Base-by-base conservation (phyloP, 768 basidiomycete species). In the Pleurotus cornucopiae region DNA sequence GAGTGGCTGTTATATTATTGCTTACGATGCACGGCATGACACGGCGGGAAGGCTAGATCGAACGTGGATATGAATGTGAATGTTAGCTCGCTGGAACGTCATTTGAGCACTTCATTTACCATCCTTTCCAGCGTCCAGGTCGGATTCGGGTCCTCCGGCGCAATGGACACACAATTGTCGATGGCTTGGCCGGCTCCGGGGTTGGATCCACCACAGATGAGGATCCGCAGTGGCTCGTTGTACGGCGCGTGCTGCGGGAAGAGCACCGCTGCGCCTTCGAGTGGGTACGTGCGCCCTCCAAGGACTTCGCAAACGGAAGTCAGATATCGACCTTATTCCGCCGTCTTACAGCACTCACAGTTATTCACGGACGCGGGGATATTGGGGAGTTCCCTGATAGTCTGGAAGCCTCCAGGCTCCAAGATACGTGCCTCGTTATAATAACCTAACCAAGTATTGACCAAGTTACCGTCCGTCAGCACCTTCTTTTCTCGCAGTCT, bases 371-470 rank as follows among this genome's bases (percentile, higher is more conserved):
- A 75, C 0, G 85, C 89, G 0, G 90, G 89, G 59, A 88, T 83
- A 61, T 89, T 89, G 12, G 90, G 90, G 3, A 91, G 68, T 5
- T 72, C 68, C 4, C 68, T 69, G 54, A 83, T 67, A 0, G 89
- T 91, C 16, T 75, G 68, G 59, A 91, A 89, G 1, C 80, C 87
- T 6, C 65, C 71, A 0, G 86, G 83, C 56, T 91, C 79, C 23
- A 91, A 72, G 58, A 91, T 81, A 14, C 89, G 83, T 0, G 89
- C 90, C 66, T 91, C 86, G 59, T 92, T 91, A 71, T 84, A 91
- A 63, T 91, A 91, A 0, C 76, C 88, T 89, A 57, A 5, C 6
- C 23, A 30, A 23, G 12, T 26, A 49, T 11, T 20, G 20, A 16
- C 26, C 37, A 7, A 48, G 23, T 44, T 11, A 9, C 30, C 11